These are phyloP conservation scores for Xylona heveae DNA, from an alignment of 495 filamentous ascomycete genomes.

Conservation along the genomic window DNA sequence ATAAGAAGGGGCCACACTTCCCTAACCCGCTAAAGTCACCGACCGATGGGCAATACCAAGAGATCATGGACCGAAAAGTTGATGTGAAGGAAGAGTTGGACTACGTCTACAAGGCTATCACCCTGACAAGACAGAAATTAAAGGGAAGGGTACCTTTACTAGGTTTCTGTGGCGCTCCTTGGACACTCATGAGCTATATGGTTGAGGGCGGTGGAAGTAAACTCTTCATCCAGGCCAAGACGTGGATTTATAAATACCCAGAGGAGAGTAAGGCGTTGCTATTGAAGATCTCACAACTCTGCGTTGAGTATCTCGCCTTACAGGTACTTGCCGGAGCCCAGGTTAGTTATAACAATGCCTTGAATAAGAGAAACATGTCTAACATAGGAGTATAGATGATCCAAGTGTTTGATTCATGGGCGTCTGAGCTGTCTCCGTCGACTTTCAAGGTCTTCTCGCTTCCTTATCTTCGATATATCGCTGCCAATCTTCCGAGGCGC, in stretches of 20 bases:
- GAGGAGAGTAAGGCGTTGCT: conserved; percentile 58
- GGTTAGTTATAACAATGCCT: conserved; percentile 24
- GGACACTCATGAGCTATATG: conserved; percentile 97
- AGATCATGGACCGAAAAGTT: conserved; percentile 54
- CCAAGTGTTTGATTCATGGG: conserved; percentile 99
- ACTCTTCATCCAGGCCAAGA: conserved; percentile 77
- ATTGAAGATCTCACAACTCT: conserved; percentile 78
- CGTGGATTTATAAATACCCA: conserved; percentile 84
- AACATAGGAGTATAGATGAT: conserved; percentile 34
- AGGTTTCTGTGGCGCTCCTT: conserved; percentile 95
- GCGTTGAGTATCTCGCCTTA: conserved; percentile 79
- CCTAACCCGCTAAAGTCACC: conserved; percentile 62
- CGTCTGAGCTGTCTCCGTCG: conserved; percentile 69
- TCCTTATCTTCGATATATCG: conserved; percentile 72
- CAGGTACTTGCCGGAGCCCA: conserved; percentile 85
- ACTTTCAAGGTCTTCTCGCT: conserved; percentile 67
- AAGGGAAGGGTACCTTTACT: conserved; percentile 75
- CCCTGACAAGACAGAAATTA: conserved; percentile 71
- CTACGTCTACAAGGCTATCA: conserved; percentile 92
- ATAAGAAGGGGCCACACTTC: conserved; percentile 89
- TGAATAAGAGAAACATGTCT: too few relatives aligned
- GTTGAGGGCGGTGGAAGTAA: conserved; percentile 92
- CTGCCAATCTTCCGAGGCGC: conserved; percentile 46
- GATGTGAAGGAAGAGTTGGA: conserved; percentile 66
- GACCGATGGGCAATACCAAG: conserved; percentile 56